Base-by-base conservation (phyloP, 2,329 filamentous ascomycete genomes). In the Fusarium kyushuense region DNA sequence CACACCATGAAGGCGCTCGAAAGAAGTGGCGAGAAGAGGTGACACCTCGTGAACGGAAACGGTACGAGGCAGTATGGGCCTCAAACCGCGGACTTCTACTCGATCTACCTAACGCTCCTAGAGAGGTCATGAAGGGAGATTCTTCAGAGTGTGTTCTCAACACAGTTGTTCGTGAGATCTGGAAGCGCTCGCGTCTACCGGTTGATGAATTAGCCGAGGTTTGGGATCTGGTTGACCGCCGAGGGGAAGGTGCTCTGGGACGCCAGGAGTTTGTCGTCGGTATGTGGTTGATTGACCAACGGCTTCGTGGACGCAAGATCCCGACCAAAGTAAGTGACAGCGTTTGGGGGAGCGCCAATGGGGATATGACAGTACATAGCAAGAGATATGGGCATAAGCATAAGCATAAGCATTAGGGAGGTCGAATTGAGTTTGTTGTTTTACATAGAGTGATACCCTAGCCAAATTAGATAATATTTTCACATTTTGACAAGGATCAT, bases 51-150 rank as follows among this genome's bases (percentile, higher is more conserved):
- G 92, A 96, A 74, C 83, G 91, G n/a, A 92, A 91, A 74, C 85
- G 92, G 2, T 96, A 96, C 77, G 92, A 95, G 77, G 92, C 91
- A 4, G 86, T 96, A 2, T 96, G 92, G 92, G 92, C 92, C 2
- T 92, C 91, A 41, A 96, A 96, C 72, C 87, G 89, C 48, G 92
- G 92, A 0, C 60, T 88, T 0, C 78, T 87, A 11, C 75, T 85
- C 3, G 72, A 79, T 3, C 23, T 61, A 16, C 55, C 64, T 14
- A 65, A 67, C 54, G 62, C 67, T 8, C 70, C 72, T 17, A n/a
- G 54, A 1, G 67, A 61, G 14, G 65, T 67, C 8, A 66, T 63
- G 25, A 62, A 63, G 42, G 65, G 69, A 25, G 76, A 79, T 10
- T 67, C 76, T 6, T 78, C 79, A 2, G 84, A 87, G 16, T 82